Evolutionary conservation across 805 yeast species (phyloP).

Genomic region (Saturnispora silvae): DNA sequence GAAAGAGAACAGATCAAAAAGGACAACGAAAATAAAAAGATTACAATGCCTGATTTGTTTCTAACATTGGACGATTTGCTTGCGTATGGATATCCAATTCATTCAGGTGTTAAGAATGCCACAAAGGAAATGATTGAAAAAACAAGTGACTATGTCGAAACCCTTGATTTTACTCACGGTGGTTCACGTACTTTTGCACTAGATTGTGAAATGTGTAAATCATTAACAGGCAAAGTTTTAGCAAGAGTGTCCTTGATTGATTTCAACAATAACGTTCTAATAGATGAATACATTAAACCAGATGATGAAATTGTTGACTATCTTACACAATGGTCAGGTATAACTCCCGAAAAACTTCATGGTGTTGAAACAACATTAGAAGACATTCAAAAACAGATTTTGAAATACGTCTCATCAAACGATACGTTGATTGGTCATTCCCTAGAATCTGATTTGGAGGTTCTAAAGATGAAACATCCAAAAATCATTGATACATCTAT

Average conservation of each 20-base stretch:
- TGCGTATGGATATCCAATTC: slow-evolving; percentile 45
- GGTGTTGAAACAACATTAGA: slow-evolving; percentile 51
- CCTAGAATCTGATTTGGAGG: slow-evolving; percentile 69
- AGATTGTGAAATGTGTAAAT: slow-evolving; percentile 89
- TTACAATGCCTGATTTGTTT: slow-evolving; percentile 43
- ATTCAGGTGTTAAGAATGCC: slow-evolving; percentile 27
- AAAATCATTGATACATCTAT: slow-evolving; percentile 72
- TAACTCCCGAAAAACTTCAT: slow-evolving; percentile 56
- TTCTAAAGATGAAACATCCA: slow-evolving; percentile 61
- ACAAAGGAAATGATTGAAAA: slow-evolving; percentile 13
- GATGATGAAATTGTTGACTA: slow-evolving; percentile 65
- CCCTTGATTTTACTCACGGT: slow-evolving; percentile 41
- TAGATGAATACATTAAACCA: slow-evolving; percentile 76
- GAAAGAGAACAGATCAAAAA: slow-evolving; percentile 36
- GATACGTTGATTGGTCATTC: slow-evolving; percentile 88
- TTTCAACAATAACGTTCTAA: slow-evolving; percentile 44
- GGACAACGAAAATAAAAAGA: slow-evolving; percentile 26
- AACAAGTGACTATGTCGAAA: slow-evolving; percentile 40
- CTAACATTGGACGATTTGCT: slow-evolving; percentile 39
- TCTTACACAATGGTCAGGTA: slow-evolving; percentile 77
- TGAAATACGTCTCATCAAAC: slow-evolving; percentile 34
- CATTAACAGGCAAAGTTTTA: slow-evolving; percentile 52
- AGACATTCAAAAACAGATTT: slow-evolving; percentile 57
- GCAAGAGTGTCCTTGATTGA: slow-evolving; percentile 72
- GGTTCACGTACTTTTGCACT: slow-evolving; percentile 63